Percentiles rank a stretch among this genome's conserved stretches.
Conservation (phyloP, 2,329 filamentous ascomycete species). For the Talaromyces piceae region DNA sequence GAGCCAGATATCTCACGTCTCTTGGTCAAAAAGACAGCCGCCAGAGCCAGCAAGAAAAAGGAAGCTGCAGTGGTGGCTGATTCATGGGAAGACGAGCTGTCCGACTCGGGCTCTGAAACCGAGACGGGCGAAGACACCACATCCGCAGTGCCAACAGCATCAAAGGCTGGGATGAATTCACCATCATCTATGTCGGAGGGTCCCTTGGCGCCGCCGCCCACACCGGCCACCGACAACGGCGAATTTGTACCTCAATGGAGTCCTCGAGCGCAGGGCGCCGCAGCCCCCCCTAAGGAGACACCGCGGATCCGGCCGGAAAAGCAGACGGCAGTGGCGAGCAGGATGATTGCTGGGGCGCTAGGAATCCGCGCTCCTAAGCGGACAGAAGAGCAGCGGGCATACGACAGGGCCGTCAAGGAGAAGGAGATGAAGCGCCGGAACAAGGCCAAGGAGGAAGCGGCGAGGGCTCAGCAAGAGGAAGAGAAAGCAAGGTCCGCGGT, state of each 20-base stretch:
- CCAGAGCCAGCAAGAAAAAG: slow-evolving; percentile 22
- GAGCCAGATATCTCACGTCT: slow-evolving; percentile 23
- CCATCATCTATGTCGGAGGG: slow-evolving; percentile 22
- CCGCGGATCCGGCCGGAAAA: slow-evolving; percentile 63
- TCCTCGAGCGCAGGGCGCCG: slow-evolving; percentile 1
- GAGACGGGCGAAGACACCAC: slow-evolving; percentile 17
- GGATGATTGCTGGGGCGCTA: slow-evolving; percentile 82
- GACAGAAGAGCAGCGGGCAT: slow-evolving; percentile 83
- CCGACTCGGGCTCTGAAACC: slow-evolving; percentile 32
- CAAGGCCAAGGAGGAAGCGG: slow-evolving; percentile 61
- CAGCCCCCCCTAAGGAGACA: slow-evolving; percentile 10
- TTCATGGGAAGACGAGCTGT: slow-evolving; percentile 70
- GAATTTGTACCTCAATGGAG: slow-evolving; percentile 37
- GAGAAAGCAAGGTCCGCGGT: slow-evolving; percentile 75
- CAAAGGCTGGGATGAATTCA: slow-evolving; percentile 15
- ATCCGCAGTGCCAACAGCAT: background rate
- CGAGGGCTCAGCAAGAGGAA: slow-evolving; percentile 53
- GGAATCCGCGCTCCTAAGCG: slow-evolving; percentile 72
- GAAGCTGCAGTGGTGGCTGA: slow-evolving; percentile 52
- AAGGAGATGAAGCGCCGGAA: slow-evolving; percentile 74
- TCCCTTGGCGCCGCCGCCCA: slow-evolving; percentile 55
- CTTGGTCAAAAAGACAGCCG: slow-evolving; percentile 13
- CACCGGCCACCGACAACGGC: slow-evolving; percentile 41
- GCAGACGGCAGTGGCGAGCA: slow-evolving; percentile 80
- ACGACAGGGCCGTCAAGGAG: slow-evolving; percentile 73